phyloP scores from a whole-genome alignment of 1,139 yeast species.

The Yamadazyma blattariae region DNA sequence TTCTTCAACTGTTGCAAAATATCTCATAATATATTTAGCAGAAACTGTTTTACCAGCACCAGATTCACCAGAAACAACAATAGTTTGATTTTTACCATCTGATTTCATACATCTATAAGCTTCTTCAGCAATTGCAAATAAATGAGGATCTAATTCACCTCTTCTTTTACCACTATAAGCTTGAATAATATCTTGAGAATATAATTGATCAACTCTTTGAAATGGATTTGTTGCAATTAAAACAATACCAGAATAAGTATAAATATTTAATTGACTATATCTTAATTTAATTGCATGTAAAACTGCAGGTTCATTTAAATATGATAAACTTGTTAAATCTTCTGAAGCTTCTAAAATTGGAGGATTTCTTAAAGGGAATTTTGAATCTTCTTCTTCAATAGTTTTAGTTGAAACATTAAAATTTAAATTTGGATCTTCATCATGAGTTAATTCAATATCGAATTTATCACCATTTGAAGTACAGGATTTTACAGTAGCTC shows the following conservation, averaged over 20 bases:
- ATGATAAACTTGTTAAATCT: conserved; percentile 88
- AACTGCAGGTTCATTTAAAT: conserved; percentile 94
- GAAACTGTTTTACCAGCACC: conserved; percentile 99
- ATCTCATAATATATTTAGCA: conserved; percentile 96
- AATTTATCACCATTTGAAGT: conserved; percentile 50
- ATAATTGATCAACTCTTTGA: conserved; percentile 85
- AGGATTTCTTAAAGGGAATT: conserved; percentile 81
- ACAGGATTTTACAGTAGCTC: conserved; percentile 70
- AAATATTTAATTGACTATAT: conserved; percentile 83
- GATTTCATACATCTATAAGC: conserved; percentile 95
- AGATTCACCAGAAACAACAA: conserved; percentile 95
- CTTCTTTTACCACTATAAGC: conserved; percentile 90
- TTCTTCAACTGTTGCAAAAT: conserved; percentile 92
- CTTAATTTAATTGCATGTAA: conserved; percentile 90
- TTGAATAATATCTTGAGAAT: conserved; percentile 88
- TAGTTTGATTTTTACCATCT: conserved; percentile 84
- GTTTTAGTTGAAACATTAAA: conserved; percentile 55
- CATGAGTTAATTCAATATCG: conserved; percentile 59
- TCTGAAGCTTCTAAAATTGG: conserved; percentile 92
- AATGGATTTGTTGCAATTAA: conserved; percentile 96
- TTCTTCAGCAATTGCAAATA: conserved; percentile 97
- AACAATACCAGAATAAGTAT: conserved; percentile 96
- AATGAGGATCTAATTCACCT: conserved; percentile 94
- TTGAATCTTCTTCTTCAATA: conserved; percentile 48
- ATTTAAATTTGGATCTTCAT: conserved; percentile 48